phyloP scores from a whole-genome alignment of 352 stramenopile species.

The Discostella stelligera region DNA sequence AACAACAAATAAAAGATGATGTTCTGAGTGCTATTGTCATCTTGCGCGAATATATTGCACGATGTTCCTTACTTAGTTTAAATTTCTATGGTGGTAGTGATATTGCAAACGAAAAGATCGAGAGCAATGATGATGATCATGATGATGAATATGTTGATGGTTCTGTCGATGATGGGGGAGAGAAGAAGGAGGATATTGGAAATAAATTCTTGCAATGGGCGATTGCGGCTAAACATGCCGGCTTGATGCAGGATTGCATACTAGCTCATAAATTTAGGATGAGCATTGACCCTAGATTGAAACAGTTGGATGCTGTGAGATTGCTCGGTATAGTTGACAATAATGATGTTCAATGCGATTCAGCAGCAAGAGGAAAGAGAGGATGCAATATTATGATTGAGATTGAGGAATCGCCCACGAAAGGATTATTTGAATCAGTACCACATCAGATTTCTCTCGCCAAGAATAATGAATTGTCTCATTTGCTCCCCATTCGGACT shows the following conservation, averaged over 20 bases:
- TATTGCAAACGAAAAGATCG: too few species aligned
- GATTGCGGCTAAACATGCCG: background rate
- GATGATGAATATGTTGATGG: background rate
- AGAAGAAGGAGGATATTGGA: background rate
- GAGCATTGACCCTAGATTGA: background rate
- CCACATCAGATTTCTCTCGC: background rate
- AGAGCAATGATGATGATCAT: background rate
- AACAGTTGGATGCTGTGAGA: constrained; percentile 31
- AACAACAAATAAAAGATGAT: background rate
- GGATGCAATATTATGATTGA: background rate
- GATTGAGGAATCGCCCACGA: background rate
- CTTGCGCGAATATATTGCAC: background rate
- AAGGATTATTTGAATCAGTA: background rate
- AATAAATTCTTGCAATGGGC: background rate
- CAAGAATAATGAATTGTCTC: background rate
- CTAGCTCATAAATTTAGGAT: constrained; percentile 26
- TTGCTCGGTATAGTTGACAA: constrained; percentile 18
- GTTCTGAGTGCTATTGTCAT: background rate
- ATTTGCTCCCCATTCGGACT: background rate
- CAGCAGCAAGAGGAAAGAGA: background rate
- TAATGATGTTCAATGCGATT: background rate
- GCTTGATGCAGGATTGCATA: background rate
- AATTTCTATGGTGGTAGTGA: background rate
- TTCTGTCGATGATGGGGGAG: background rate
- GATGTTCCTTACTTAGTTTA: background rate